These are phyloP conservation scores for Clavaria fumosa DNA, from an alignment of 768 basidiomycete genomes.

Conservation along the genomic window DNA sequence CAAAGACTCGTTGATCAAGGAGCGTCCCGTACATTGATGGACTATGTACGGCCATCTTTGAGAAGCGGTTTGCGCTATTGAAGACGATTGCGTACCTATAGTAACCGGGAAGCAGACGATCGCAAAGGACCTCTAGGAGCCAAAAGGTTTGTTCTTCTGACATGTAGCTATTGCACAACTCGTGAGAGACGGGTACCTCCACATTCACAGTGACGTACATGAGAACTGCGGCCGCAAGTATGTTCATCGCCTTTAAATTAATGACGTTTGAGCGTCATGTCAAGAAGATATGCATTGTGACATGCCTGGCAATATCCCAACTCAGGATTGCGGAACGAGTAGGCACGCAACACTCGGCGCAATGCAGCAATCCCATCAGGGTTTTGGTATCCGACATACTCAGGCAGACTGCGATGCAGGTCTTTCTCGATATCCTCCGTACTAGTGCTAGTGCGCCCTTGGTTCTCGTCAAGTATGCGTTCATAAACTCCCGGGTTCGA, in stretches of 20 bases:
- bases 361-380: constrained; percentile 76
- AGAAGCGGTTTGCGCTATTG: too few relatives aligned
- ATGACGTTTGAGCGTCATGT: constrained; percentile 2
- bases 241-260: constrained; percentile 76
- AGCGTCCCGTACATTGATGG: constrained; percentile 98
- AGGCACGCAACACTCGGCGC: constrained; percentile 84
- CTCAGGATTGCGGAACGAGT: constrained; percentile 89
- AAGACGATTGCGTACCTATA: constrained; percentile 49
- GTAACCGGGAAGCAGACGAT: constrained; percentile 91
- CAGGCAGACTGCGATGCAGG: constrained; percentile 86
- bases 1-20: constrained; percentile 96
- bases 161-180: constrained; percentile 63
- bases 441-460: constrained; percentile 67
- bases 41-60: constrained; percentile 32
- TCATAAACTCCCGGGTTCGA: constrained; percentile 74
- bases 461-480: constrained; percentile 56
- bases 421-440: constrained; percentile 99
- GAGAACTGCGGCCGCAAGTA: constrained; percentile 86
- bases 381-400: constrained; percentile 91
- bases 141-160: constrained; percentile 98
- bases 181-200: neutral
- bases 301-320: constrained; percentile 85
- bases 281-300: constrained; percentile 5
- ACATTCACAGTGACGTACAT: constrained; percentile 36
- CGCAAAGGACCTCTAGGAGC: constrained; percentile 89